These are phyloP conservation scores for Papiliotrema fonsecae DNA, from an alignment of 1,284 basidiomycete genomes.

Conservation along the genomic window DNA sequence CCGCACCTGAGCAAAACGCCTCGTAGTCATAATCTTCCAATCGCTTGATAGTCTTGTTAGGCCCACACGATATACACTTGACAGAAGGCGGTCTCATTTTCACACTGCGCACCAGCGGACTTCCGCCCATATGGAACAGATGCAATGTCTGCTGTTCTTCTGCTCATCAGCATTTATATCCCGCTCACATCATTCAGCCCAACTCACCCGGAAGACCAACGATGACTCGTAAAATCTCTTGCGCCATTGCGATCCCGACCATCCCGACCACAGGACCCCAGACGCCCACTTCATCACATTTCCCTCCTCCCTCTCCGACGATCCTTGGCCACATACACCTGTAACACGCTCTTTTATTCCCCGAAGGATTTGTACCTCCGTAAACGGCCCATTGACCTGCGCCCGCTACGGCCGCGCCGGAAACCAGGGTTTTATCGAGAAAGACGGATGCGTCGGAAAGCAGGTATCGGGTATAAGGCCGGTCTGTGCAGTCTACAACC, in stretches of 20 bases:
- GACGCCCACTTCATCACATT: constrained; percentile 88
- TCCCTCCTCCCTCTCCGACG: constrained; percentile 63
- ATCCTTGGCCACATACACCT: constrained; percentile 81
- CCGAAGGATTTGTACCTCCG: constrained; percentile 25
- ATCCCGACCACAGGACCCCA: constrained; percentile 85
- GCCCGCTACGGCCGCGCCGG: constrained; percentile 85
- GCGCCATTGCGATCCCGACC: constrained; percentile 85
- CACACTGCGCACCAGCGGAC: constrained; percentile 71
- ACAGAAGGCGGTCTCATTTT: constrained; percentile 61
- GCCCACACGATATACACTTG: constrained; percentile 38
- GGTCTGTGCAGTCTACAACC: constrained; percentile 93
- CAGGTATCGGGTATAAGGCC: constrained; percentile 85
- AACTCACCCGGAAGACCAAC: constrained; percentile 64
- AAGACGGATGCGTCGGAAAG: constrained; percentile 83
- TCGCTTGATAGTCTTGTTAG: constrained; percentile 21
- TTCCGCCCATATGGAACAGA: constrained; percentile 25
- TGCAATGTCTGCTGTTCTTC: constrained; percentile 27
- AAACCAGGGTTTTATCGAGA: constrained; percentile 73
- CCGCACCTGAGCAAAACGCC: constrained; percentile 61
- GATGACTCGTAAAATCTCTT: constrained; percentile 81
- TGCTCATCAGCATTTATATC: neutral
- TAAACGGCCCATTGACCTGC: constrained; percentile 88
- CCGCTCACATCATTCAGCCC: neutral
- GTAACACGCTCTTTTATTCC: constrained; percentile 74
- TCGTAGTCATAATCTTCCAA: constrained; percentile 59